Conservation (phyloP, 2,329 filamentous ascomycete genomes). For the Fusarium concolor region DNA sequence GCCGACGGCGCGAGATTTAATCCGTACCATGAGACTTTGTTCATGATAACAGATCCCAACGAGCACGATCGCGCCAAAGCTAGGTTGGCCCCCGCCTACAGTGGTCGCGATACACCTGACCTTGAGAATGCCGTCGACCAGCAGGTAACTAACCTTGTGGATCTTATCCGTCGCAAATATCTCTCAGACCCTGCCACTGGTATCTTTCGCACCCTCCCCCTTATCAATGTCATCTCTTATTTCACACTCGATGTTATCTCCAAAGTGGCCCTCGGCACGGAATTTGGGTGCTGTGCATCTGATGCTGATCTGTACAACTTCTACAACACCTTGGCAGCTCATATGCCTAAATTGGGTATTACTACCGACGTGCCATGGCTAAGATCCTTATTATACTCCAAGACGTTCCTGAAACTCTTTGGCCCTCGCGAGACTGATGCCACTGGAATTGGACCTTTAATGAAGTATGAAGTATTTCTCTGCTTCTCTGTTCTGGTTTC, state of each 20-base stretch:
- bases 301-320: conserved; percentile 1
- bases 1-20: neutral
- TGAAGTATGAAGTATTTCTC: neutral
- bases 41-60: neutral
- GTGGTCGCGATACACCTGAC: conserved; percentile 4
- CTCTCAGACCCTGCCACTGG: neutral
- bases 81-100: neutral
- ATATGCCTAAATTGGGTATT: neutral
- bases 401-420: neutral
- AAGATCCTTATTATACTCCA: neutral
- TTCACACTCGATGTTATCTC: conserved; percentile 4
- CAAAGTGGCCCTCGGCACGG: neutral
- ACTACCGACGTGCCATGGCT: conserved; percentile 4
- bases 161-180: neutral
- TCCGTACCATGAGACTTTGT: conserved; percentile 1
- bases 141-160: neutral
- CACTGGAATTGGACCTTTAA: neutral
- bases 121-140: neutral
- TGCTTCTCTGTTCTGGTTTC: too few relatives aligned
- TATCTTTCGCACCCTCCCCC: neutral
- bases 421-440: neutral
- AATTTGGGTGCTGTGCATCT: conserved; percentile 7
- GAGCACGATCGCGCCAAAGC: neutral
- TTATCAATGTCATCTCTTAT: neutral
- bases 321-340: neutral